Conservation (phyloP, 495 filamentous ascomycete species). For the Aspergillus heteromorphus region DNA sequence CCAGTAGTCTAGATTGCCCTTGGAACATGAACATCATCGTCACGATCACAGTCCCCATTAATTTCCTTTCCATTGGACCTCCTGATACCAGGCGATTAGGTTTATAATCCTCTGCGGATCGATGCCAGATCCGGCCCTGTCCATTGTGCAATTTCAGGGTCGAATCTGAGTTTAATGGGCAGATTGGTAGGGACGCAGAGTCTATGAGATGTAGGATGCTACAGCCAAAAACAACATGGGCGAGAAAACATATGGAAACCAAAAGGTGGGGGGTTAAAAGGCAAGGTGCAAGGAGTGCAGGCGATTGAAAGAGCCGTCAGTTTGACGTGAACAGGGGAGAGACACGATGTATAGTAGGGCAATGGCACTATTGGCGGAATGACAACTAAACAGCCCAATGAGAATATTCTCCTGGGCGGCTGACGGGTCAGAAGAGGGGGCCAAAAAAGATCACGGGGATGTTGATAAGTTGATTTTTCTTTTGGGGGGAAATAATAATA, state of each 20-base stretch:
- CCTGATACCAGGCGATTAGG: not conserved
- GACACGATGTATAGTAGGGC: constrained; percentile 9
- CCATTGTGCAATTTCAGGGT: not conserved
- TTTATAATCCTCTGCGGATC: not conserved
- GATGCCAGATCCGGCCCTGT: not conserved
- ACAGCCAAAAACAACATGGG: not conserved
- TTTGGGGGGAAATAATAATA: no score
- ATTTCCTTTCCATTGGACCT: not conserved
- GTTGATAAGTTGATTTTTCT: no score
- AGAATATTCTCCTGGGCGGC: constrained; percentile 2
- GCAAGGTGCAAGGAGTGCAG: not conserved
- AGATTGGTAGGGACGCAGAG: not conserved
- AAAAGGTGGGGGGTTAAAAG: not conserved
- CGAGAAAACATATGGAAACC: not conserved
- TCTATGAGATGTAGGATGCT: not conserved
- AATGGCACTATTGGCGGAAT: constrained; percentile 18
- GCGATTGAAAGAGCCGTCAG: not conserved
- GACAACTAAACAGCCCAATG: constrained; percentile 10
- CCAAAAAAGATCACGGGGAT: not conserved
- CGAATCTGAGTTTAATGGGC: constrained; percentile 1
- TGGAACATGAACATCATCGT: not conserved
- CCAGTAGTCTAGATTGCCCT: not conserved
- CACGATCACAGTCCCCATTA: not conserved
- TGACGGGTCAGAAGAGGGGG: not conserved
- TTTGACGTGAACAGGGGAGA: constrained; percentile 17